Base-by-base conservation (phyloP, 1,139 yeast genomes). In the Yamadazyma friedrichii region DNA sequence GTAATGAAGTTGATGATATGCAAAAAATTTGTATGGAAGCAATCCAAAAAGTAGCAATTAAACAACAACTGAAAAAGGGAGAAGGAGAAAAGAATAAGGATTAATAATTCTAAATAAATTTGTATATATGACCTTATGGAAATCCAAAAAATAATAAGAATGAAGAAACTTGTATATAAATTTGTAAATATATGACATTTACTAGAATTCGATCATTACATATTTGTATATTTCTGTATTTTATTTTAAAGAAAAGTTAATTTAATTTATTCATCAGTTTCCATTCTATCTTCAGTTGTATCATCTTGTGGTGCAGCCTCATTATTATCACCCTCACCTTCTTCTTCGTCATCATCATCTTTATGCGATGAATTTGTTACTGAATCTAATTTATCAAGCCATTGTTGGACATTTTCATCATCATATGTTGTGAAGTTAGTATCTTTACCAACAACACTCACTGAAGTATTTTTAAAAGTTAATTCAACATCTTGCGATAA, bases 401-500 rank as follows among this genome's bases (percentile, higher is more conserved):
- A 84, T 51, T 78, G 86, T 55, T 84, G 83, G 27, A 91, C 96
- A 22, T 78, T 82, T 42, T 88, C 96, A 51, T 89, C 95, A 51
- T 93, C 98, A 53, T 86, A 84, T 43, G 85, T 67, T 29, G 82
- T 80, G 65, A 91, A 89, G 3, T 78, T 76, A 37, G 76, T 72
- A 52, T 83, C 95, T 50, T 80, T 76, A 30, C 98, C 97, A 15
- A 91, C 98, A 41, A 89, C 79, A 41, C 96, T 93, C 51, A 93
- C 88, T 9, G 95, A 84, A 15, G 98, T 87, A 66, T 93, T 94
- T 50, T 82, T 80, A 42, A 76, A 70, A 31, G 84, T 88, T 61
- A 93, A 77, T 61, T 93, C 96, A 57, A 88, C 93, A 63, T 93
- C 98, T 64, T 91, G 96, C 12, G 94, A 83, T 52, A 93, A 74